phyloP scores from a whole-genome alignment of 768 basidiomycete species.

The Tricholoma bakamatsutake region DNA sequence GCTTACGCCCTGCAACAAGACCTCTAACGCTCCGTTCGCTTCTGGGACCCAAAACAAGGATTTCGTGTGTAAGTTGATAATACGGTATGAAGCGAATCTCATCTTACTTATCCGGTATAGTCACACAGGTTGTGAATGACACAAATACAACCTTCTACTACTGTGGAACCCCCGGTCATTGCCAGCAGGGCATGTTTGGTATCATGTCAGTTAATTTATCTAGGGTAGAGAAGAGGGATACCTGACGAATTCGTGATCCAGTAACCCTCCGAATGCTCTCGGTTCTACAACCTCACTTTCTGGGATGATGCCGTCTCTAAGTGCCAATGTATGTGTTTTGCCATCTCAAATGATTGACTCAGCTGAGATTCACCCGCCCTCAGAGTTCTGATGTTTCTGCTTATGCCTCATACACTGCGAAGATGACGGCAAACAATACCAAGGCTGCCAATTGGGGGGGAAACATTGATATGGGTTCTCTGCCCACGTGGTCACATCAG shows the following conservation, averaged over 20 bases:
- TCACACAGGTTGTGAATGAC: constrained; percentile 67
- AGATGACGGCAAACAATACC: constrained; percentile 41
- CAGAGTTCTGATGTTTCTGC: constrained; percentile 53
- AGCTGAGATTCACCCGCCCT: constrained; percentile 4
- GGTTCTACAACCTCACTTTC: constrained; percentile 42
- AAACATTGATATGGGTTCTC: constrained; percentile 48
- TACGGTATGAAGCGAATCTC: not conserved
- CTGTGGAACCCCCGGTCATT: constrained; percentile 67
- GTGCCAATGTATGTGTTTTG: constrained; percentile 32
- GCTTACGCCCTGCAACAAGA: constrained; percentile 70
- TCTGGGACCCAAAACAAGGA: constrained; percentile 58
- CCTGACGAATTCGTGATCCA: constrained; percentile 9
- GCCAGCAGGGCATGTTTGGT: constrained; percentile 83
- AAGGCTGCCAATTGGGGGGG: constrained; percentile 54
- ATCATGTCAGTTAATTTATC: constrained; percentile 41
- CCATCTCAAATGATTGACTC: not conserved
- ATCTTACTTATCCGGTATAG: constrained; percentile 28
- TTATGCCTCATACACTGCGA: constrained; percentile 46
- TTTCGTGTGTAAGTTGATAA: constrained; percentile 49
- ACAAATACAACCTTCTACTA: constrained; percentile 72
- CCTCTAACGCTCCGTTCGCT: constrained; percentile 49
- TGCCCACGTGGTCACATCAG: constrained; percentile 51
- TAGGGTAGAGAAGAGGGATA: not conserved
- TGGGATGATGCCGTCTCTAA: constrained; percentile 45
- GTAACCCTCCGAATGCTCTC: constrained; percentile 52